Evolutionary conservation across 2,329 filamentous ascomycete genomes (phyloP).

Genomic region (Sporothrix phasma): DNA sequence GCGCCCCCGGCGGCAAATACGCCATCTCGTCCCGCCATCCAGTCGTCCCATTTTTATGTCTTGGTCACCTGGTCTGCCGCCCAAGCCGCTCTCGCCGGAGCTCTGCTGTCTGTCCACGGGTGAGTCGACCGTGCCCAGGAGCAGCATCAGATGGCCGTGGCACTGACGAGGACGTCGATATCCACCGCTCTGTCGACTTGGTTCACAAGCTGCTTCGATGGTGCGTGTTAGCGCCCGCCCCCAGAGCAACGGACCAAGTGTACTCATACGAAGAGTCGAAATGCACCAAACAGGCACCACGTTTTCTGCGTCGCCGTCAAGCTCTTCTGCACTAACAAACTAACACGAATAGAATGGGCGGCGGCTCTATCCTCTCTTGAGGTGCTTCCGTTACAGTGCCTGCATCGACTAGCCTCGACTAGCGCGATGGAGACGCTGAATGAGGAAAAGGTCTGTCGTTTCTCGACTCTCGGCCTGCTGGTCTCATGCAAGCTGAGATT

Average conservation of each 20-base stretch:
- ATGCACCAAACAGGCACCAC: too few relatives aligned
- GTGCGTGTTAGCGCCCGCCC: background rate
- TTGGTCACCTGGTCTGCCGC: background rate
- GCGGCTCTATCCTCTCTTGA: background rate
- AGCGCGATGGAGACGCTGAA: too few relatives aligned
- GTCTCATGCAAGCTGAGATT: background rate
- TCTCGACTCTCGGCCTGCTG: background rate
- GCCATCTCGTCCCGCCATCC: background rate
- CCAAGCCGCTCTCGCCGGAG: background rate
- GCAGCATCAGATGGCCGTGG: background rate
- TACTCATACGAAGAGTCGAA: too few relatives aligned
- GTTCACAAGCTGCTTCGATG: background rate
- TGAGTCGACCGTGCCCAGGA: background rate
- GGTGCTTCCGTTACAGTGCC: background rate
- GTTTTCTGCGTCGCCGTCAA: background rate
- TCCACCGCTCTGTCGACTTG: background rate
- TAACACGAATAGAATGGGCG: background rate
- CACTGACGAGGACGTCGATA: background rate
- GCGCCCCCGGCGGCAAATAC: slow-evolving; percentile 3
- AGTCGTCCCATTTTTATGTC: background rate
- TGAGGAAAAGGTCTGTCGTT: background rate
- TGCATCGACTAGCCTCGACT: too few relatives aligned
- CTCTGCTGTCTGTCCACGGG: background rate
- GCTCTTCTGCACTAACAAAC: background rate
- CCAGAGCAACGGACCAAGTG: background rate